Evolutionary conservation across 305 asterid species (phyloP), one percentile per base, ranked within the genome.

Genomic region (Fraxinus greggii): DNA sequence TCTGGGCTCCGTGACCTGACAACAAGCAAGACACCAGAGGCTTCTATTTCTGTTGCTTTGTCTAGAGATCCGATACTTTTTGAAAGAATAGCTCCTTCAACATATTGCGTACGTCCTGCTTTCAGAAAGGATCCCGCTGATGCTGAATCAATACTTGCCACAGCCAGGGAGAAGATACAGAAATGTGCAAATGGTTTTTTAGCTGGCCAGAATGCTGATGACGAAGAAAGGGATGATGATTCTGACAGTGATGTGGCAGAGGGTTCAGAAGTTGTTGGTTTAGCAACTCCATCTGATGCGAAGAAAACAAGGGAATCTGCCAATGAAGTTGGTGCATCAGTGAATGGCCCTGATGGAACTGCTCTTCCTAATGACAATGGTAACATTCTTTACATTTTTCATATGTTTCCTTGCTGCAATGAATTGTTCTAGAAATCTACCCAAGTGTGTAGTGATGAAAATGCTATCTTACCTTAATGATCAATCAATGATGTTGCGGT

Each of bases 21-120:
- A 72, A 89, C 99, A 19, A 97, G 99, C 97, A 97, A 95, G 93
- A 97, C 99, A 51, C 99, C 99, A 0, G 99, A 95, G 88, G 99
- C 99, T 51, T 97, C 99, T 79, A 97, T 95, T 82, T 97, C 99
- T 80, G 99, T 97, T 89, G 99, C 99, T 85, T 89, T 97, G 88
- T 97, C 99, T 35, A 92, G 99, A 88, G 99, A 97, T 86, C 98
- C 99, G 17, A 75, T 95, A 79, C 97, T 97, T 79, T 97, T 97
- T 80, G 98, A 97, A 87, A 97, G 98, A 90, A 87, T 92, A 59
- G 99, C 99, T 76, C 99, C 99, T 77, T 97, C 99, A 35, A 95
- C 98, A 4, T 97, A 97, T 78, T 90, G 93, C 85, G 98, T 95
- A 36, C 92, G 98, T 32, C 92, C 98, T 51, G 91, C 97, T 81